A percentile compares a stretch with the other conserved stretches of the same genome.
Conservation (phyloP, 2,329 filamentous ascomycete genomes). For the Colletotrichum sp. region DNA sequence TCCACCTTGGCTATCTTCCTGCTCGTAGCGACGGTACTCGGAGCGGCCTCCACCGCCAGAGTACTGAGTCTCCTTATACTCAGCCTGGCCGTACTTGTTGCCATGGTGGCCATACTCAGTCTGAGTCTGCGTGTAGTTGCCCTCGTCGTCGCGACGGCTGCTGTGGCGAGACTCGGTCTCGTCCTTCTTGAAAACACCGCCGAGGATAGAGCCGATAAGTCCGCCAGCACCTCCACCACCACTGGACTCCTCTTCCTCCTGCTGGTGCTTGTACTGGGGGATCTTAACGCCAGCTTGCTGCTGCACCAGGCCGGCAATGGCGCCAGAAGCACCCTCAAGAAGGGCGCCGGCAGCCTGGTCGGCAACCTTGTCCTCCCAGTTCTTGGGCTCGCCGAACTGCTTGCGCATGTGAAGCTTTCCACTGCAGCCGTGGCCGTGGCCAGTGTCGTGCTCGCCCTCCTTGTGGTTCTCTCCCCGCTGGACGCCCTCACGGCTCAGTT, state of each 20-base stretch:
- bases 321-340: conserved; percentile 62
- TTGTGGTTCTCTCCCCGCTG: conserved; percentile 83
- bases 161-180: conserved; percentile 60
- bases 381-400: conserved; percentile 56
- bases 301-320: conserved; percentile 50
- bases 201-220: conserved; percentile 73
- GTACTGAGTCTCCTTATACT: conserved; percentile 64
- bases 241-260: conserved; percentile 56
- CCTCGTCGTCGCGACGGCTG: conserved; percentile 61
- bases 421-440: conserved; percentile 83
- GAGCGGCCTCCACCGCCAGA: conserved; percentile 61
- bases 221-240: conserved; percentile 72
- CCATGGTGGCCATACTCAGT: conserved; percentile 66
- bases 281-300: conserved; percentile 51
- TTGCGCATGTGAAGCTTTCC: conserved; percentile 82
- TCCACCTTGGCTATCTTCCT: conserved; percentile 49
- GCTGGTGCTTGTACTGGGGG: conserved; percentile 31
- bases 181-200: conserved; percentile 61
- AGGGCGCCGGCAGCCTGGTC: conserved; percentile 61
- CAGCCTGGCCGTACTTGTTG: conserved; percentile 64
- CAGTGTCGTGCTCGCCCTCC: conserved; percentile 81
- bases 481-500: conserved; percentile 82
- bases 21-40: conserved; percentile 68
- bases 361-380: conserved; percentile 61
- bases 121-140: conserved; percentile 65